These are phyloP conservation scores for Trichocomaceae sp. DNA, from an alignment of 2,329 filamentous ascomycete species.

Conservation along the genomic window DNA sequence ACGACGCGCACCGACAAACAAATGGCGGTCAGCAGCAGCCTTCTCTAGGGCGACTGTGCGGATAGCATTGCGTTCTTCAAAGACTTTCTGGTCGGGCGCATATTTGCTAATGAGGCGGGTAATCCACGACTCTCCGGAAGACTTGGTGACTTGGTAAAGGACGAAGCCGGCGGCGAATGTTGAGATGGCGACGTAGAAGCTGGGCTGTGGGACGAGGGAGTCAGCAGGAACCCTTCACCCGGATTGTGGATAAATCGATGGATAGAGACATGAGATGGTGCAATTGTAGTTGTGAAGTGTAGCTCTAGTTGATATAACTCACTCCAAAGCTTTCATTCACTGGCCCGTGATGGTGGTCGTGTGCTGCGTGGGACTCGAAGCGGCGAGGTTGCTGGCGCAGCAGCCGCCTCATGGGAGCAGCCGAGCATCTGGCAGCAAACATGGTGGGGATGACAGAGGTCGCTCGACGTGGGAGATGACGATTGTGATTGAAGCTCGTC, in stretches of 20 bases:
- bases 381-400: slow-evolving; percentile 39
- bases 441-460: slow-evolving; percentile 29
- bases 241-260: neutral
- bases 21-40: slow-evolving; percentile 55
- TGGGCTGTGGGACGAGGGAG: slow-evolving; percentile 29
- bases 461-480: slow-evolving; percentile 17
- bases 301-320: slow-evolving; percentile 20
- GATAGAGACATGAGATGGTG: neutral
- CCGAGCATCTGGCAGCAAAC: slow-evolving; percentile 38
- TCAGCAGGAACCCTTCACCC: neutral
- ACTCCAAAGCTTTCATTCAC: slow-evolving; percentile 43
- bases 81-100: slow-evolving; percentile 47
- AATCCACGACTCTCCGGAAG: slow-evolving; percentile 35
- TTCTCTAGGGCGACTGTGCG: slow-evolving; percentile 57
- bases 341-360: slow-evolving; percentile 33
- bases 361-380: slow-evolving; percentile 38
- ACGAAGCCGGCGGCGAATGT: slow-evolving; percentile 37
- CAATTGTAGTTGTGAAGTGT: neutral
- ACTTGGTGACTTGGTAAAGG: slow-evolving; percentile 37
- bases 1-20: slow-evolving; percentile 46
- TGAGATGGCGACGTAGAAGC: slow-evolving; percentile 43
- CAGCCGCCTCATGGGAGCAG: slow-evolving; percentile 27
- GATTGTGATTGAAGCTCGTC: slow-evolving; percentile 18
- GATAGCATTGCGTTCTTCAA: slow-evolving; percentile 52
- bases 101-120: slow-evolving; percentile 50